Evolutionary conservation across 441 rosid species (phyloP), one percentile per base, ranked within the genome.

Genomic region (Cnidoscolus chayamansa): DNA sequence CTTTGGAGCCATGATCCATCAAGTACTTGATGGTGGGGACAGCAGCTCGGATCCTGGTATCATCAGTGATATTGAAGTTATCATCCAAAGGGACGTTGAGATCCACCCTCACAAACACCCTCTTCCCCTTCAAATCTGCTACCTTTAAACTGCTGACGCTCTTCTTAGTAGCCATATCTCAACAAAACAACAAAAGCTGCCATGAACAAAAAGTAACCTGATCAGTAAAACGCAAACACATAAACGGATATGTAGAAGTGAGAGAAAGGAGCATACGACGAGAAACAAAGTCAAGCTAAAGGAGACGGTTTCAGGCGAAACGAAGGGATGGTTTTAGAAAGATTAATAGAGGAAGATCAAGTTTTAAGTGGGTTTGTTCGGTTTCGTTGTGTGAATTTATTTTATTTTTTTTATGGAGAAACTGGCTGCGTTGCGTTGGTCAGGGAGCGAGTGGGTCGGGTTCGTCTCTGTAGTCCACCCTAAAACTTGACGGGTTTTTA

Each of bases 61-160:
- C 99, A 80, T 92, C 98, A 20, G 98, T 93, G 85, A 95, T 93
- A 51, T 85, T 88, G 57, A 76, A 81, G 92, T 73, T 85, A 67
- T 95, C 98, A 13, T 91, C 98, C 80, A 95, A 79, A 70, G 99
- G 99, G 61, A 92, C 98, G 74, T 93, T 93, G 74, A 95, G 91
- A 87, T 95, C 99, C 67, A 89, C 98, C 67, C 99, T 85, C 53
- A 91, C 96, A 58, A 95, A 91, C 76, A 93, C 99, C 63, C 86
- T 85, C 88, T 95, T 92, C 54, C 99, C 99, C 67, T 92, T 90
- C 86, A 95, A 82, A 81, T 93, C 97, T 0, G 92, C 89, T 79
- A 83, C 95, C 76, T 84, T 84, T 70, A 95, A 73, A 4, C 75
- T 79, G 30, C 92, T 83, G 8, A 95, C 96, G 81, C 96, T 93